Evolutionary conservation across 1,284 basidiomycete species (phyloP), one percentile per base, ranked within the genome.

Genomic region (Boletus semigastroideus): DNA sequence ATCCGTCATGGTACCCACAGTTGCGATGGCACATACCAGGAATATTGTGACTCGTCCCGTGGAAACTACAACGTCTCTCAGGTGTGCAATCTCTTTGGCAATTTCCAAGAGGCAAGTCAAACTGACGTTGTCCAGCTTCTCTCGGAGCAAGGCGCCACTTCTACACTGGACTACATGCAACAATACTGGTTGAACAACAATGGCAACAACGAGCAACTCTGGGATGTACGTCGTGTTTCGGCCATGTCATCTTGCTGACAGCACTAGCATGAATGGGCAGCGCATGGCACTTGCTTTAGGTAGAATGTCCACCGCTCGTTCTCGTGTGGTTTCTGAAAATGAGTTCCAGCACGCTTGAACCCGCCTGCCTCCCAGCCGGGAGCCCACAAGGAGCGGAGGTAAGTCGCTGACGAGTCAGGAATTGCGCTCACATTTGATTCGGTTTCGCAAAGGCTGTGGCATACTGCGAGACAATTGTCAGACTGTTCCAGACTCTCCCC

Each of bases 211-310:
- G 82, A 88, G 60, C 65, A 75, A 43, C 83, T 90, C 63, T 90
- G 87, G 87, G 78, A 84, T 76, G 86, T 85, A 57, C 30, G 78
- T 56, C 27, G 7, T 33, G 19, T 34, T 48, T 40, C 10, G 5
- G 39, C 9, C 16, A 6, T 25, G 17, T 27, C 33, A 37, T 51
- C 54, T 54, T 8, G n/a, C 40, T 55, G 67, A 52, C 28, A 13
- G 12, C 19, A 28, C 19, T 49, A 83, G 82, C 85, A 88, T 55
- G 86, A 87, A 66, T 89, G 85, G 87, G 58, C 72, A 28, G 80
- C 73, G 20, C 88, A 91, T 61, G 88, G 88, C n/a, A 90, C 88
- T 3, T 90, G 89, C 67, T 80, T 79, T 67, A 84, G 81, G 82
- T 82, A 56, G 17, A 19, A 45, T 13, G 52, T 20, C 20, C 25